Conservation (phyloP, 2,329 filamentous ascomycete genomes). For the Conoideocrella luteorostrata region DNA sequence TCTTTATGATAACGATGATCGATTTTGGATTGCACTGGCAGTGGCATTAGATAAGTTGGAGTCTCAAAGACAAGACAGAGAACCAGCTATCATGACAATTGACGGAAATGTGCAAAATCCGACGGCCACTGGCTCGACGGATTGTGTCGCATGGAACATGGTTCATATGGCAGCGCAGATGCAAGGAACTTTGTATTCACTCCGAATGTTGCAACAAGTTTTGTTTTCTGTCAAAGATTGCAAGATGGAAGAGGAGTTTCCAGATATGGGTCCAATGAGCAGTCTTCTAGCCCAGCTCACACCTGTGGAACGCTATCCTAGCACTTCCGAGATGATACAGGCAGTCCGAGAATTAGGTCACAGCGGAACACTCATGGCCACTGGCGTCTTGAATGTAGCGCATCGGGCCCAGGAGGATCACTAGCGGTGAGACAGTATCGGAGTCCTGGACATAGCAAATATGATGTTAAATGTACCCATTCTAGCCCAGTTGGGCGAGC, state of each 20-base stretch:
- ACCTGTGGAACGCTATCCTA: slow-evolving; percentile 15
- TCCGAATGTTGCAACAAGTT: slow-evolving; percentile 42
- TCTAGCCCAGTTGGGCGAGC: too few species aligned
- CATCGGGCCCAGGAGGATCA: not conserved
- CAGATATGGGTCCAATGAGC: slow-evolving; percentile 9
- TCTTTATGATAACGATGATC: slow-evolving; percentile 12
- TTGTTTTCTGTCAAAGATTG: slow-evolving; percentile 10
- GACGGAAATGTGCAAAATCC: not conserved
- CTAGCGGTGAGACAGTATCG: too few species aligned
- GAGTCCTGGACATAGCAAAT: not conserved
- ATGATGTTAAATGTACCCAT: too few species aligned
- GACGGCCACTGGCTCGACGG: not conserved
- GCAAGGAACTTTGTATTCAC: slow-evolving; percentile 54
- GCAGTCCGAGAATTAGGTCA: not conserved
- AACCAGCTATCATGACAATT: not conserved
- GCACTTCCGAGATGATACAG: slow-evolving; percentile 6
- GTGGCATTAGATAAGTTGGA: slow-evolving; percentile 20
- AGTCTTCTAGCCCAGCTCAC: slow-evolving; percentile 19
- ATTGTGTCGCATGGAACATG: slow-evolving; percentile 43
- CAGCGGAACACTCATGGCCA: not conserved
- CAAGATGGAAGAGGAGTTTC: not conserved
- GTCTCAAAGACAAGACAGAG: slow-evolving; percentile 19
- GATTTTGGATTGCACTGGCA: slow-evolving; percentile 18
- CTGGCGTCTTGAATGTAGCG: not conserved
- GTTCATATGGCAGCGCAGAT: slow-evolving; percentile 57